Evolutionary conservation across 805 yeast species (phyloP).

Genomic region (Scheffersomyces amazonensis): DNA sequence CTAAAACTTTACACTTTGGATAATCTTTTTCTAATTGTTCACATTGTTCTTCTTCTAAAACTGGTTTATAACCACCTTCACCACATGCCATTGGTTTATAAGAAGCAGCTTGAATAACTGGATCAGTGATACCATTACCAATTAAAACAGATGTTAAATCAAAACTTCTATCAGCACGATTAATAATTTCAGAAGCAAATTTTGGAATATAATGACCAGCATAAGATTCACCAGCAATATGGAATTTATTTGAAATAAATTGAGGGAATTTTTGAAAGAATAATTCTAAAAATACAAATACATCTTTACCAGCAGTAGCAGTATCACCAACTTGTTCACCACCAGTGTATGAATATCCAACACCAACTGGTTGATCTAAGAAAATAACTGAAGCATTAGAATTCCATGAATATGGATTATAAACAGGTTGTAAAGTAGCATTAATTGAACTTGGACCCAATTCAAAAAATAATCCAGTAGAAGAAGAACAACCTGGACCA

Average conservation of each 20-base stretch:
- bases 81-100: conserved; percentile 47
- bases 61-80: conserved; percentile 41
- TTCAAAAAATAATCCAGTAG: conserved; percentile 88
- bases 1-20: conserved; percentile 31
- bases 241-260: conserved; percentile 57
- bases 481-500: conserved; percentile 94
- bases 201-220: conserved; percentile 95
- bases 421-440: conserved; percentile 62
- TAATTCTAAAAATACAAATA: conserved; percentile 75
- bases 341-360: conserved; percentile 81
- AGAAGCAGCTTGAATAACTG: conserved; percentile 35
- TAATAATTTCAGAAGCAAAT: conserved; percentile 76
- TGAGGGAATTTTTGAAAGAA: conserved; percentile 85
- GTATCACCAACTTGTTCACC: conserved; percentile 63
- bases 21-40: conserved; percentile 30
- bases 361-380: conserved; percentile 92
- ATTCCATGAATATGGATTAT: conserved; percentile 89
- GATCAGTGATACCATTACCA: conserved; percentile 46
- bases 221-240: conserved; percentile 90
- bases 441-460: conserved; percentile 83
- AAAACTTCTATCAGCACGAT: conserved; percentile 52
- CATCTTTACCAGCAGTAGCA: conserved; percentile 83
- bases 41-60: conserved; percentile 29
- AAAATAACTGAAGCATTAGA: conserved; percentile 84
- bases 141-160: conserved; percentile 38